phyloP scores from a whole-genome alignment of 1,284 basidiomycete species.

The Omphalotus olearius region DNA sequence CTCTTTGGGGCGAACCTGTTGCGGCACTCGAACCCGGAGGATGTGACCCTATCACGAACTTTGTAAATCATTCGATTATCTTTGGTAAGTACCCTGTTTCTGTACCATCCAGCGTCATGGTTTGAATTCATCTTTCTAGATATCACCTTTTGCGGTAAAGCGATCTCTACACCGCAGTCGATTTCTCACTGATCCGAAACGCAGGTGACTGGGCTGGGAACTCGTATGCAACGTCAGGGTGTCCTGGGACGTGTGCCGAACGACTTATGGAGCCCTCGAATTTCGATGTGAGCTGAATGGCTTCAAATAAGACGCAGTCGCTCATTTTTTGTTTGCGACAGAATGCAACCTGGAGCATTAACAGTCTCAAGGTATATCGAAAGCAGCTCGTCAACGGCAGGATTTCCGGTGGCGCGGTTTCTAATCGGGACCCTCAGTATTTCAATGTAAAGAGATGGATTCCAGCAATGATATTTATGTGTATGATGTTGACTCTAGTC shows the following conservation, averaged over 20 bases:
- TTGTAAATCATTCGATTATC: slow-evolving; percentile 59
- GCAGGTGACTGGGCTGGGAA: slow-evolving; percentile 81
- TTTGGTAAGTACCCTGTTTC: slow-evolving; percentile 38
- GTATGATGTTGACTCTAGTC: not conserved
- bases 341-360: slow-evolving; percentile 61
- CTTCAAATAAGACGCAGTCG: too few species aligned
- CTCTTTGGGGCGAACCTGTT: slow-evolving; percentile 61
- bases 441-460: not conserved
- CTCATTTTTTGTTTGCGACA: slow-evolving; percentile 20
- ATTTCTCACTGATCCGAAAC: slow-evolving; percentile 10
- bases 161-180: not conserved
- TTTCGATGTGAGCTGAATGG: slow-evolving; percentile 46
- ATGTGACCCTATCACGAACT: slow-evolving; percentile 59
- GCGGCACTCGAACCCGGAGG: slow-evolving; percentile 49
- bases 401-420: slow-evolving; percentile 18
- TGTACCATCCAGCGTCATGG: not conserved
- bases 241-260: slow-evolving; percentile 68
- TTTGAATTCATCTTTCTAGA: slow-evolving; percentile 37
- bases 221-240: slow-evolving; percentile 66
- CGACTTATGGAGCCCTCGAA: slow-evolving; percentile 64
- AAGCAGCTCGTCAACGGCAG: slow-evolving; percentile 32
- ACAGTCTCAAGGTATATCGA: slow-evolving; percentile 49
- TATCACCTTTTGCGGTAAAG: slow-evolving; percentile 74
- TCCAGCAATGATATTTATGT: not conserved
- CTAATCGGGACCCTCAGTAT: not conserved